Percentiles rank a stretch among this genome's conserved stretches.
These are phyloP conservation scores for Nicotiana otophora DNA, from an alignment of 257 asterid genomes.

Conservation along the genomic window DNA sequence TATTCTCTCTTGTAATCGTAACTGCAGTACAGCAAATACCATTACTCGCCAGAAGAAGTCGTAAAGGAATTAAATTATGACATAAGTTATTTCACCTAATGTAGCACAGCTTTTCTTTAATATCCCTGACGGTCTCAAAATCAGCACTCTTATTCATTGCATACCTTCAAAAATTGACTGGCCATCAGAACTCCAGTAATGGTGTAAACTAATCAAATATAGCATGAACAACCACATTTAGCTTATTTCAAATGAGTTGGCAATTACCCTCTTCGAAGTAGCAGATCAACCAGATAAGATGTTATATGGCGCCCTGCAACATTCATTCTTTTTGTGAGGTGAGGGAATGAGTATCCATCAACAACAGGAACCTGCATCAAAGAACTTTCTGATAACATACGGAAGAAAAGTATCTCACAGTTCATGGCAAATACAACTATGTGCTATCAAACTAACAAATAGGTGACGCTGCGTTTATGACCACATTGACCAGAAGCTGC, in stretches of 20 bases:
- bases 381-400: slow-evolving; percentile 3
- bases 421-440: background rate
- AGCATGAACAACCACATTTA: background rate
- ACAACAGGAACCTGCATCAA: slow-evolving; percentile 85
- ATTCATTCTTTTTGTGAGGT: slow-evolving; percentile 95
- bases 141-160: slow-evolving; percentile 89
- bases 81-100: slow-evolving; percentile 47
- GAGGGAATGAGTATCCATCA: slow-evolving; percentile 98
- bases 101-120: slow-evolving; percentile 96
- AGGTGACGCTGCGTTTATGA: background rate
- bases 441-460: background rate
- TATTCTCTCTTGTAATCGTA: slow-evolving; percentile 97
- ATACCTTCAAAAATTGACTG: slow-evolving; percentile 45
- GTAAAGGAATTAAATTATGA: background rate
- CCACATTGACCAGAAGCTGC: background rate
- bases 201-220: background rate
- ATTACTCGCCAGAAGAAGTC: background rate
- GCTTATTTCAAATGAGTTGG: slow-evolving; percentile 13
- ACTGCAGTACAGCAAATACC: slow-evolving; percentile 32
- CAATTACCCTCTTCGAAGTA: slow-evolving; percentile 82
- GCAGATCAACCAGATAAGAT: slow-evolving; percentile 87
- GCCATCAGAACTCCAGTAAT: slow-evolving; percentile 9
- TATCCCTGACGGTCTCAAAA: slow-evolving; percentile 91
- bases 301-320: slow-evolving; percentile 96
- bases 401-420: background rate